These are phyloP conservation scores for Arthrobotrys sphaeroides DNA, from an alignment of 2,329 filamentous ascomycete species.

Conservation along the genomic window DNA sequence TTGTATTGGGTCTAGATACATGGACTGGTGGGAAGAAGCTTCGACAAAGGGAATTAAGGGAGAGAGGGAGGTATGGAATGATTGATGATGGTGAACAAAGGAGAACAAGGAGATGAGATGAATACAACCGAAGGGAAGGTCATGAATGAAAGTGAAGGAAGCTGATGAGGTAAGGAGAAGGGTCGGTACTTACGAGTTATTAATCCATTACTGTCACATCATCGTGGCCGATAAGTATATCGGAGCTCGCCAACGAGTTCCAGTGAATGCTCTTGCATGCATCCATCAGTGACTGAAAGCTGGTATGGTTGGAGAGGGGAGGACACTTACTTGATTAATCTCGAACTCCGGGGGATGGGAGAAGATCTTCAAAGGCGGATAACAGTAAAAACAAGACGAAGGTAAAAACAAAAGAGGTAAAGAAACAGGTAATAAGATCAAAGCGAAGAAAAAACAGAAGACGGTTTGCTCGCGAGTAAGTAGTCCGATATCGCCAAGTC, in stretches of 20 bases:
- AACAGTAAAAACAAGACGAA: neutral
- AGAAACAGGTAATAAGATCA: neutral
- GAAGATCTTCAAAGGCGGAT: neutral
- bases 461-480: neutral
- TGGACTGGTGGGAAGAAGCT: too few species aligned
- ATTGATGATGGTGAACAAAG: too few species aligned
- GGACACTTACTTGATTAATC: neutral
- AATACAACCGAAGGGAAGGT: too few species aligned
- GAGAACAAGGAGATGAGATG: too few species aligned
- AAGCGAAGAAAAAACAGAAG: neutral
- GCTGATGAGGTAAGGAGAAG: too few species aligned
- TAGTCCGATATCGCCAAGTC: neutral
- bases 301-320: neutral
- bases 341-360: neutral
- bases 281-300: neutral
- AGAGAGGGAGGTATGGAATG: too few species aligned
- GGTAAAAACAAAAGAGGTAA: neutral
- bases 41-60: too few species aligned
- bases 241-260: neutral
- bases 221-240: neutral
- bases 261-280: neutral
- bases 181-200: constrained; percentile 13
- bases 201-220: neutral
- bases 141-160: neutral
- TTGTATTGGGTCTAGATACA: too few species aligned